These are phyloP conservation scores for Taphrina betulina DNA, from an alignment of 1,139 yeast species.

Conservation along the genomic window DNA sequence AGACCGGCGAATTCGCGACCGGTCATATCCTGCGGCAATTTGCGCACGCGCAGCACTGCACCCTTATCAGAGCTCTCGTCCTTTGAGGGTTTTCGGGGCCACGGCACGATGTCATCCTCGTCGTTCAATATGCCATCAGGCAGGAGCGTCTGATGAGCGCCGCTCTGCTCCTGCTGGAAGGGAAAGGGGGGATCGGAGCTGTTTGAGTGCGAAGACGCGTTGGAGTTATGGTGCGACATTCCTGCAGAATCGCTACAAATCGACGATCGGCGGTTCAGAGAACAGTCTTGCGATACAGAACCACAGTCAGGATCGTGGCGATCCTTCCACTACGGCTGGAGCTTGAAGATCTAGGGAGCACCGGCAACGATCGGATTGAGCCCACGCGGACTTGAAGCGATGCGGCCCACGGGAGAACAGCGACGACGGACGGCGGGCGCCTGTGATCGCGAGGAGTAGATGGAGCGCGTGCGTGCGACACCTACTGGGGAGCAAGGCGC, in stretches of 20 bases:
- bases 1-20: slow-evolving; percentile 33
- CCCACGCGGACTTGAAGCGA: too few species aligned
- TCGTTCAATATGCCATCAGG: slow-evolving; percentile 33
- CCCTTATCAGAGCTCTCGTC: slow-evolving; percentile 2
- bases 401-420: too few species aligned
- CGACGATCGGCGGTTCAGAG: too few species aligned
- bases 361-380: too few species aligned
- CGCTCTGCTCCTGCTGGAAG: slow-evolving; percentile 21
- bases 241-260: neutral
- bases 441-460: too few species aligned
- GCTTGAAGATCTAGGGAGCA: too few species aligned
- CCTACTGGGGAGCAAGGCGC: too few species aligned
- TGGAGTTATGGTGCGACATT: slow-evolving; percentile 19
- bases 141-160: slow-evolving; percentile 44
- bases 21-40: slow-evolving; percentile 23
- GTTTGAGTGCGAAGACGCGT: slow-evolving; percentile 21
- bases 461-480: too few species aligned
- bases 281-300: too few species aligned
- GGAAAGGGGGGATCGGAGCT: slow-evolving; percentile 23
- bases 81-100: slow-evolving; percentile 24
- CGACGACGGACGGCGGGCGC: too few species aligned
- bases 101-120: slow-evolving; percentile 29
- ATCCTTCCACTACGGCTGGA: too few species aligned
- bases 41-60: slow-evolving; percentile 5
- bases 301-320: too few species aligned